A percentile compares a stretch with the other conserved stretches of the same genome.
These are phyloP conservation scores for Quercus cerris DNA, from an alignment of 306 rosid genomes.

Conservation along the genomic window DNA sequence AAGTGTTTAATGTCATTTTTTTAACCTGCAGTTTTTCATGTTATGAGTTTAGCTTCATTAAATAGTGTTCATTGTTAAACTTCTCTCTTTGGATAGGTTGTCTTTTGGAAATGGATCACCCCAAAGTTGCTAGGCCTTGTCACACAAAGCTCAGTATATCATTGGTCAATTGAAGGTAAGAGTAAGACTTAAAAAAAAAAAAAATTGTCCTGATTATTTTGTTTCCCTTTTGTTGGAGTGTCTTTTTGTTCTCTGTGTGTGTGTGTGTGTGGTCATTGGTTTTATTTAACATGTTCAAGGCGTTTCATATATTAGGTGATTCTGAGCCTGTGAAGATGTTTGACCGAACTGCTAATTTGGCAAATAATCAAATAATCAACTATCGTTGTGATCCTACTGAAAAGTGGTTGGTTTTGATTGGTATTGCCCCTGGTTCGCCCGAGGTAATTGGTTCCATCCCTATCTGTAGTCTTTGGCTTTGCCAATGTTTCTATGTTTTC, in stretches of 20 bases:
- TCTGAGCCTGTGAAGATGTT: conserved; percentile 71
- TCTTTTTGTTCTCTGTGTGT: background rate
- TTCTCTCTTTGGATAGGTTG: conserved; percentile 42
- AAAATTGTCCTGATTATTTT: background rate
- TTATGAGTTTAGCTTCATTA: conserved; percentile 7
- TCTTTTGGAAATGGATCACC: conserved; percentile 84
- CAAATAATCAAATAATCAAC: conserved; percentile 76
- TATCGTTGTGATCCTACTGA: conserved; percentile 73
- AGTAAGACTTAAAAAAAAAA: too few species aligned
- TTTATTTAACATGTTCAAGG: conserved; percentile 9
- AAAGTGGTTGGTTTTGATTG: conserved; percentile 80
- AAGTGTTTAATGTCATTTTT: background rate
- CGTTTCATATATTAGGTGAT: conserved; percentile 42
- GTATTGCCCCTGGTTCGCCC: conserved; percentile 76
- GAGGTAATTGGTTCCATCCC: conserved; percentile 48
- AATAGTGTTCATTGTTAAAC: conserved; percentile 3
- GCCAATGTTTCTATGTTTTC: background rate
- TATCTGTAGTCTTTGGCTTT: background rate
- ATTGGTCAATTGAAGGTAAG: conserved; percentile 77
- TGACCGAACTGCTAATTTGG: conserved; percentile 70
- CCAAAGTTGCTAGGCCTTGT: conserved; percentile 58
- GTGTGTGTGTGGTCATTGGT: background rate
- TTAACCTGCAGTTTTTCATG: background rate
- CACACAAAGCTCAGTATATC: conserved; percentile 68
- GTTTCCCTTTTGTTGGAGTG: background rate